Conservation (phyloP, 768 basidiomycete genomes). For the Tylopilus subfusipes region DNA sequence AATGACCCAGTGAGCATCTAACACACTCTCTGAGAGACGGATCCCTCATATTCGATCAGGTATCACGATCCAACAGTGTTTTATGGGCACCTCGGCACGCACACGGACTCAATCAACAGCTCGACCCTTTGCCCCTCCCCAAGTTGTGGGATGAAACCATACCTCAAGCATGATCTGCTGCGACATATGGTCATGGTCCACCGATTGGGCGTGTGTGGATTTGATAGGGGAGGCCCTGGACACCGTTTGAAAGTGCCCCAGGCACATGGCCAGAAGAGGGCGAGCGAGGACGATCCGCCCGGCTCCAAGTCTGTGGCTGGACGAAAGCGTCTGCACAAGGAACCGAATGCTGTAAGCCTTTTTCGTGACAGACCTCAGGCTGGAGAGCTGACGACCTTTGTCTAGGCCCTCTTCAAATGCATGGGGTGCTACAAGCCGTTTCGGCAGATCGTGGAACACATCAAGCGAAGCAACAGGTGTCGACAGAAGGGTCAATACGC, state of each 20-base stretch:
- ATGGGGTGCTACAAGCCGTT: background rate
- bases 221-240: background rate
- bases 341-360: background rate
- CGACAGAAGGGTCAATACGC: background rate
- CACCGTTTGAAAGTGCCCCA: background rate
- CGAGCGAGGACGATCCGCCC: too few species aligned
- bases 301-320: background rate
- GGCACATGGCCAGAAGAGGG: background rate
- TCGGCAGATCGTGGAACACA: background rate
- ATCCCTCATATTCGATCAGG: background rate
- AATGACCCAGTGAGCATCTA: background rate
- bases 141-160: background rate
- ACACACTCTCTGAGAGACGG: too few species aligned
- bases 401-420: background rate
- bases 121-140: background rate
- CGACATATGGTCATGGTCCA: background rate
- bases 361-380: background rate
- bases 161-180: background rate
- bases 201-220: background rate
- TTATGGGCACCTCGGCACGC: background rate
- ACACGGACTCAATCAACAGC: background rate
- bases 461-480: background rate
- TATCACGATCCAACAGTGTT: background rate
- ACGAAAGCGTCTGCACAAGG: background rate
- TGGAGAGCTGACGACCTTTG: background rate